phyloP scores from a whole-genome alignment of 352 stramenopile species.

The Pythium dissimile region DNA sequence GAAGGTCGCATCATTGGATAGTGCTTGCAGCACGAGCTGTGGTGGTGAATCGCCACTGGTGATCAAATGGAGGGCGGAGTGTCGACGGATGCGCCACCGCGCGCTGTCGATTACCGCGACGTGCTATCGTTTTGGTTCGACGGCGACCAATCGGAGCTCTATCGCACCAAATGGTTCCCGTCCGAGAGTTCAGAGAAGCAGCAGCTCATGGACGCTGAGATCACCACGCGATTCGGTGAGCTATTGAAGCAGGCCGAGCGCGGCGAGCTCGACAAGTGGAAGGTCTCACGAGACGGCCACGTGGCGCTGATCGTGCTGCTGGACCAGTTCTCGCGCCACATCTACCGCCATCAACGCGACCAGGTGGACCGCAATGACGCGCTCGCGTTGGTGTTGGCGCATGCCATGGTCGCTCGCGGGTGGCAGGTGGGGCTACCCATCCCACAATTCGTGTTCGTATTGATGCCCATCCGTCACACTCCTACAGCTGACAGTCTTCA shows the following conservation, averaged over 20 bases:
- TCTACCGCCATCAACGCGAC: slow-evolving; percentile 47
- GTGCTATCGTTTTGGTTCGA: slow-evolving; percentile 69
- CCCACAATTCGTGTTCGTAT: slow-evolving; percentile 67
- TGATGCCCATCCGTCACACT: slow-evolving; percentile 87
- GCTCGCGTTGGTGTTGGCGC: slow-evolving; percentile 39
- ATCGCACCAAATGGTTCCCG: slow-evolving; percentile 67
- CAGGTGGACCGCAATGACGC: slow-evolving; percentile 39
- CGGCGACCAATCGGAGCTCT: slow-evolving; percentile 43
- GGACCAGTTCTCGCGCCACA: slow-evolving; percentile 85
- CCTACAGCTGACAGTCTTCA: slow-evolving; percentile 53
- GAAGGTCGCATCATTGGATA: no score
- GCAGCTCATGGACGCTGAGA: slow-evolving; percentile 34
- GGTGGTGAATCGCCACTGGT: no score
- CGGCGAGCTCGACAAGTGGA: slow-evolving; percentile 50
- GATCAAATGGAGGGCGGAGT: no score
- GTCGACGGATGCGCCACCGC: no score
- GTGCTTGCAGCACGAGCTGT: no score
- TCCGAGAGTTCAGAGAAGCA: slow-evolving; percentile 46
- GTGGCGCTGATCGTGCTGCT: slow-evolving; percentile 83
- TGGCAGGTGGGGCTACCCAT: slow-evolving; percentile 57
- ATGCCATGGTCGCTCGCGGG: slow-evolving; percentile 37
- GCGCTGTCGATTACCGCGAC: background rate
- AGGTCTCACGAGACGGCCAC: slow-evolving; percentile 29
- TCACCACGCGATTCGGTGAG: slow-evolving; percentile 33
- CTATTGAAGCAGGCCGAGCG: slow-evolving; percentile 42